Percentiles rank a stretch among this genome's conserved stretches.
These are phyloP conservation scores for Saturnispora mendoncae DNA, from an alignment of 805 yeast species.

Conservation along the genomic window DNA sequence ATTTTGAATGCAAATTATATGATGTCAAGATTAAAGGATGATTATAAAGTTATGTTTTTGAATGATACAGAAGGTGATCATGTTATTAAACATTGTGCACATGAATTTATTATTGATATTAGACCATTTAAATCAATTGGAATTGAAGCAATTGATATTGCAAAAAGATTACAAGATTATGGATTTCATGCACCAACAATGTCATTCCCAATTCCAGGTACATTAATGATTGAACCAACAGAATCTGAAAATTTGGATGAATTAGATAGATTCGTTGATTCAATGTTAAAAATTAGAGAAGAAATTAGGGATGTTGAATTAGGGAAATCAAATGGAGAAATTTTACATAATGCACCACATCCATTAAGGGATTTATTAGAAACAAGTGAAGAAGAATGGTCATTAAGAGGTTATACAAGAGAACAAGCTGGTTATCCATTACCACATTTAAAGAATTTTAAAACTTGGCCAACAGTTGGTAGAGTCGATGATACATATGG, in stretches of 20 bases:
- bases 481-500: slow-evolving; percentile 94
- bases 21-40: slow-evolving; percentile 65
- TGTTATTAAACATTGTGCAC: slow-evolving; percentile 73
- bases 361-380: slow-evolving; percentile 67
- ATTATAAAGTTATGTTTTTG: slow-evolving; percentile 71
- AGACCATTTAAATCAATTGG: slow-evolving; percentile 75
- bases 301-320: slow-evolving; percentile 71
- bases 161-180: slow-evolving; percentile 94
- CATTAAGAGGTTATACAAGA: slow-evolving; percentile 76
- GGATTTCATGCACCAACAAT: slow-evolving; percentile 98
- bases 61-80: slow-evolving; percentile 29
- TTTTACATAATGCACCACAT: slow-evolving; percentile 89
- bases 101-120: slow-evolving; percentile 89
- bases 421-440: slow-evolving; percentile 92
- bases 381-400: slow-evolving; percentile 62
- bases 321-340: slow-evolving; percentile 57
- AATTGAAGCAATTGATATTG: slow-evolving; percentile 91
- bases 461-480: slow-evolving; percentile 94
- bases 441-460: slow-evolving; percentile 58
- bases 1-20: slow-evolving; percentile 94
- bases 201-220: slow-evolving; percentile 98
- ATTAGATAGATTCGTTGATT: slow-evolving; percentile 81
- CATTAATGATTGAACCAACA: slow-evolving; percentile 97
- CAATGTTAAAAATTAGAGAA: slow-evolving; percentile 70
- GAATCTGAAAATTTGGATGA: slow-evolving; percentile 88